These are phyloP conservation scores for Aegilops sharonensis DNA, from an alignment of 176 grass and related monocot species.

Conservation along the genomic window DNA sequence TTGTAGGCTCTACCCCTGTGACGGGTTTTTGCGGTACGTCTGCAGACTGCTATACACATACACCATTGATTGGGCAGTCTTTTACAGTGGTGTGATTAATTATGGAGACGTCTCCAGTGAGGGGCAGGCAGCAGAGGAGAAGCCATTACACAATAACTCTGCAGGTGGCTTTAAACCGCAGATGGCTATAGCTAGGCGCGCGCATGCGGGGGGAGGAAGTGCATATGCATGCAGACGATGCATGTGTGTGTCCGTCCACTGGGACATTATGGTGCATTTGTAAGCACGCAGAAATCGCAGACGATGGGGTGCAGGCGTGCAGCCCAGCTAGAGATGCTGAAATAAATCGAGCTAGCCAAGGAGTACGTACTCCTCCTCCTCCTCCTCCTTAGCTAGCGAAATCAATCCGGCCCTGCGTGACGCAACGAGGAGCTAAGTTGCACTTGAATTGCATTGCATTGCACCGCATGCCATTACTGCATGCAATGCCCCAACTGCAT, in stretches of 20 bases:
- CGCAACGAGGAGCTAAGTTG: not conserved
- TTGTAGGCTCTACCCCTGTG: no score
- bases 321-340: not conserved
- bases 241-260: not conserved
- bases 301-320: not conserved
- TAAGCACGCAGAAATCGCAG: constrained; percentile 8
- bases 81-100: no score
- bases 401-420: constrained; percentile 1
- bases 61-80: no score
- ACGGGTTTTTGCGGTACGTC: no score
- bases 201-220: not conserved
- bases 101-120: not conserved
- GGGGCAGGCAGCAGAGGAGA: not conserved
- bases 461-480: constrained; percentile 41
- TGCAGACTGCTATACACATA: no score
- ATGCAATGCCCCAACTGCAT: constrained; percentile 32
- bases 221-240: constrained; percentile 3
- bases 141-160: not conserved
- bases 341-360: constrained; percentile 4
- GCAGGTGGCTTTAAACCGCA: not conserved
- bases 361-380: not conserved
- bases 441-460: not conserved
- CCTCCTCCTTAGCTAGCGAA: not conserved
- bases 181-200: not conserved
- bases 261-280: constrained; percentile 30